Evolutionary conservation across 2,329 filamentous ascomycete species (phyloP).

Genomic region (Beauveria caledonica): DNA sequence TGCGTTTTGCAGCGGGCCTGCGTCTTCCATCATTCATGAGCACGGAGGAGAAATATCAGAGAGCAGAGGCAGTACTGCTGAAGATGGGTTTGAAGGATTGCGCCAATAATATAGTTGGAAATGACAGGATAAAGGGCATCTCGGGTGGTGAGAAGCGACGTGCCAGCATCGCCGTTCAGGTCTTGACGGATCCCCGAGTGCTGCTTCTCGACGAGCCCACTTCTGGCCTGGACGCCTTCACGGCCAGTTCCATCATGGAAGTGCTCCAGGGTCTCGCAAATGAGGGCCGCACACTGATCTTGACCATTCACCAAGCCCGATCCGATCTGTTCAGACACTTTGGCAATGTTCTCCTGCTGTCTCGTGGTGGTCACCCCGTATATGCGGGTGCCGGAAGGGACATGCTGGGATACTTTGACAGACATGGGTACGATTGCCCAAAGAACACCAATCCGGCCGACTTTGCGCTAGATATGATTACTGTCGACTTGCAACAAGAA

Average conservation of each 20-base stretch:
- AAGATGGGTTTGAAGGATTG: conserved; percentile 75
- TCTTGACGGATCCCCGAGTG: conserved; percentile 66
- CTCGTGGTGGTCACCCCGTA: conserved; percentile 58
- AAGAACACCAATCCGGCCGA: conserved; percentile 68
- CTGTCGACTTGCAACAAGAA: conserved; percentile 62
- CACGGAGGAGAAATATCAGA: conserved; percentile 54
- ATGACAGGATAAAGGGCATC: conserved; percentile 66
- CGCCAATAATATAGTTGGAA: conserved; percentile 65
- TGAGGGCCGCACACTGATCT: conserved; percentile 64
- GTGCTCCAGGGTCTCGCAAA: conserved; percentile 61
- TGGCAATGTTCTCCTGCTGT: conserved; percentile 62
- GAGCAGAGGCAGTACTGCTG: conserved; percentile 62
- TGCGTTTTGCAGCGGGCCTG: conserved; percentile 62
- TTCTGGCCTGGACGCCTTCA: conserved; percentile 70
- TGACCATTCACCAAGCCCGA: conserved; percentile 72
- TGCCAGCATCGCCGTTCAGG: conserved; percentile 70
- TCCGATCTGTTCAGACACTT: conserved; percentile 66
- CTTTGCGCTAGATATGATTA: conserved; percentile 70
- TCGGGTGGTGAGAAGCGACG: conserved; percentile 72
- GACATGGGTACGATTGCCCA: conserved; percentile 56
- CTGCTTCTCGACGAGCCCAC: conserved; percentile 70
- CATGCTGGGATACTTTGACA: conserved; percentile 59
- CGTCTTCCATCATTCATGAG: conserved; percentile 64
- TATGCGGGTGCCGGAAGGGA: conserved; percentile 55
- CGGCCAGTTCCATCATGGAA: conserved; percentile 67